Conservation (phyloP, 139 green algal genomes). For the Penium margaritaceum region DNA sequence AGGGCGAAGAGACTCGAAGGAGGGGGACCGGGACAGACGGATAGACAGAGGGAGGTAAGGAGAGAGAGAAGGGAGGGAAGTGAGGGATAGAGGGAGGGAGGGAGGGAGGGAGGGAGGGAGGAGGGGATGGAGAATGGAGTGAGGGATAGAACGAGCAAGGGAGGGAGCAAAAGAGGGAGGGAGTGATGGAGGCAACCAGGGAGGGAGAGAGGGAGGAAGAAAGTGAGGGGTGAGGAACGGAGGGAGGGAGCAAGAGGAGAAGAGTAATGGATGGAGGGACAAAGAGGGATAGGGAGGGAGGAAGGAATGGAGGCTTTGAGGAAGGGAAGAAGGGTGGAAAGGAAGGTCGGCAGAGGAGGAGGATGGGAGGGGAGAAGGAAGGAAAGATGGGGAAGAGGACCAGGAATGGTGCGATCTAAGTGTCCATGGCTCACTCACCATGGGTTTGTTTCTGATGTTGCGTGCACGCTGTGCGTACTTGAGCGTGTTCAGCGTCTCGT, state of each 20-base stretch:
- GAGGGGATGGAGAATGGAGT: too few relatives aligned
- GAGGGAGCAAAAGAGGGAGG: too few relatives aligned
- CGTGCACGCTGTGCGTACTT: conserved; percentile 55
- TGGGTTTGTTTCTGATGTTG: conserved; percentile 93
- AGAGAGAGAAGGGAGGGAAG: too few relatives aligned
- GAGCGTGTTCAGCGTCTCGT: conserved; percentile 57
- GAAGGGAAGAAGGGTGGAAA: background rate
- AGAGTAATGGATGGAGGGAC: background rate
- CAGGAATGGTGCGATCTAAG: background rate
- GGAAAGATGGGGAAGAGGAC: background rate
- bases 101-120: too few relatives aligned
- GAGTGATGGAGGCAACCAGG: too few relatives aligned
- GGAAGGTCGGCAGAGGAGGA: background rate
- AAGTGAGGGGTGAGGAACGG: background rate
- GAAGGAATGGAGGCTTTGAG: background rate
- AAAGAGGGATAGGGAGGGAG: background rate
- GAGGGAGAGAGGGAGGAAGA: background rate
- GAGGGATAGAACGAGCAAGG: too few relatives aligned
- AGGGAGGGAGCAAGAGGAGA: background rate
- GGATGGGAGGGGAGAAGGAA: background rate
- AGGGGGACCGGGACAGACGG: background rate
- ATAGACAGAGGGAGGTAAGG: too few relatives aligned
- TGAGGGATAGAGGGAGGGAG: too few relatives aligned
- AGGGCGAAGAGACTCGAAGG: background rate
- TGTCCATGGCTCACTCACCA: conserved; percentile 52